phyloP scores from a whole-genome alignment of 1,284 basidiomycete genomes.

The Tausonia pullulans region DNA sequence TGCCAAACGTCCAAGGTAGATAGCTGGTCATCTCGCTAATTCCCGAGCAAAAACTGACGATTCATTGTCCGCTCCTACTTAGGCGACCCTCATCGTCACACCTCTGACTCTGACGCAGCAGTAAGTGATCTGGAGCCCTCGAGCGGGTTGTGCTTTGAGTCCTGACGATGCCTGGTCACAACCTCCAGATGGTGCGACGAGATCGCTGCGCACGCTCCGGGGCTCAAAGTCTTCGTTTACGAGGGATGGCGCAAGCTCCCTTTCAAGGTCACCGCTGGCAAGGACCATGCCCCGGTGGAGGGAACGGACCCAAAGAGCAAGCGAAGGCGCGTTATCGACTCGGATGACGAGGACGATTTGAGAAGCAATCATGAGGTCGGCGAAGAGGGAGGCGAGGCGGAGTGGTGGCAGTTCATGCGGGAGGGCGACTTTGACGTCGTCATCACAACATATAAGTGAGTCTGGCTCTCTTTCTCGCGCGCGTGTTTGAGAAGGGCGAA shows the following conservation, averaged over 20 bases:
- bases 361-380: neutral
- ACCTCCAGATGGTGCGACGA: slow-evolving; percentile 12
- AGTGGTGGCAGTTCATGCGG: slow-evolving; percentile 6
- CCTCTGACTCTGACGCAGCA: slow-evolving; percentile 7
- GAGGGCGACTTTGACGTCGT: slow-evolving; percentile 6
- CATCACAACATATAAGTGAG: slow-evolving; percentile 8
- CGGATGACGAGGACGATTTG: neutral
- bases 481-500: neutral
- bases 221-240: slow-evolving; percentile 11
- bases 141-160: neutral
- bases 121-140: neutral
- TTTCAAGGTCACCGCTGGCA: slow-evolving; percentile 2
- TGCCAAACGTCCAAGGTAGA: neutral
- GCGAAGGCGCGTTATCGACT: neutral
- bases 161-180: neutral
- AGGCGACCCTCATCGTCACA: slow-evolving; percentile 15
- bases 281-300: neutral
- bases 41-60: too few species aligned
- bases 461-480: neutral
- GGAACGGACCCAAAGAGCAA: neutral
- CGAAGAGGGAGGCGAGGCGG: neutral
- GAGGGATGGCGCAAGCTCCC: slow-evolving; percentile 7
- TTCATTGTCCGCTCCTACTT: neutral
- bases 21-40: neutral
- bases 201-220: slow-evolving; percentile 9